Percentiles rank a stretch among this genome's conserved stretches.
Evolutionary conservation across 495 filamentous ascomycete genomes (phyloP).

Genomic region (Podospora tetraspora): DNA sequence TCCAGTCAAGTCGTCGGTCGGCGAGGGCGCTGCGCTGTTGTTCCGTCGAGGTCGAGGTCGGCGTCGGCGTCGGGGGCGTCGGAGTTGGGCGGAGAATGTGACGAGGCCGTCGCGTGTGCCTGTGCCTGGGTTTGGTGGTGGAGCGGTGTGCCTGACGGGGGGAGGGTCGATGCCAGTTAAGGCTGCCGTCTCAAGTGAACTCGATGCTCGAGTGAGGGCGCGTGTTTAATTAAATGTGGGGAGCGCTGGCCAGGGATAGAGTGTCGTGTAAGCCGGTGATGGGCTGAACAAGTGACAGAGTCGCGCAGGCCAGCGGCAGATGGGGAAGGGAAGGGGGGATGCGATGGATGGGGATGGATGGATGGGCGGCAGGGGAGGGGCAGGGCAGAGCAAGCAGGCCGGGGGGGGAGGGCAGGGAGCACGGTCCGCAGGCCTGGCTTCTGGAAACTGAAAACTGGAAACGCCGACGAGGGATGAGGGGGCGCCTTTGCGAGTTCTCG

Average conservation of each 20-base stretch:
- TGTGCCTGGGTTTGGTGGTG: not conserved
- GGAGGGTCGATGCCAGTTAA: slow-evolving; percentile 7
- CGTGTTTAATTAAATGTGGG: slow-evolving; percentile 28
- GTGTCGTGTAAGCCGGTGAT: slow-evolving; percentile 14
- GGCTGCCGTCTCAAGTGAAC: slow-evolving; percentile 12
- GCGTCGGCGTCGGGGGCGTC: not conserved
- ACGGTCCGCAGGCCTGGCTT: not conserved
- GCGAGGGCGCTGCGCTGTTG: not conserved
- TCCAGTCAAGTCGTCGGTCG: not conserved
- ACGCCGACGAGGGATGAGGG: not conserved
- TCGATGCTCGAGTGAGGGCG: slow-evolving; percentile 18
- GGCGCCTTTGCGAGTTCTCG: not conserved
- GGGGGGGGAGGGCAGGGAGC: not conserved
- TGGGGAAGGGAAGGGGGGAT: not conserved
- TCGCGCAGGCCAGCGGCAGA: slow-evolving; percentile 2
- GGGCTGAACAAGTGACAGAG: slow-evolving; percentile 6
- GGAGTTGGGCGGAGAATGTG: not conserved
- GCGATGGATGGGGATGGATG: not conserved
- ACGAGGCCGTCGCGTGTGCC: not conserved
- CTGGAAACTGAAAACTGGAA: not conserved
- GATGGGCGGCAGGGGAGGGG: not conserved
- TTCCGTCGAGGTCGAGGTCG: not conserved
- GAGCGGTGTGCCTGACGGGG: not conserved
- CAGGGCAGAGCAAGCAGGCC: slow-evolving; percentile 1
- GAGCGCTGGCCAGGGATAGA: slow-evolving; percentile 18